Percentiles rank a stretch among this genome's conserved stretches.
phyloP scores from a whole-genome alignment of 306 rosid species.

The Acacia confusa region DNA sequence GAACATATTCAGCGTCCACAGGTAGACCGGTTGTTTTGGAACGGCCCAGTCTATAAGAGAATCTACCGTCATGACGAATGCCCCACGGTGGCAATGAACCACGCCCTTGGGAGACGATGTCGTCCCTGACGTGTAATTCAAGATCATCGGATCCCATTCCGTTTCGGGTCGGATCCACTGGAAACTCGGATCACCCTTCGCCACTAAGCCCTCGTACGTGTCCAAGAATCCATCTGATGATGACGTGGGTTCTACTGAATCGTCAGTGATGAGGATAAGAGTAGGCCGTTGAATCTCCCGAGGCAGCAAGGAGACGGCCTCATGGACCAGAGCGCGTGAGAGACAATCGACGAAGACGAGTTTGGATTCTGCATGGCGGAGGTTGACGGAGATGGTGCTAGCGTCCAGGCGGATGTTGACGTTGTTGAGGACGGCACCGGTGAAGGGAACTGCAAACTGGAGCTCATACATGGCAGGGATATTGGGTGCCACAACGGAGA shows the following conservation, averaged over 20 bases:
- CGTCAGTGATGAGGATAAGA: slow-evolving; percentile 49
- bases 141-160: slow-evolving; percentile 63
- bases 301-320: slow-evolving; percentile 46
- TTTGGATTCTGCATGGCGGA: slow-evolving; percentile 56
- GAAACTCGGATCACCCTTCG: slow-evolving; percentile 46
- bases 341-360: slow-evolving; percentile 57
- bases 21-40: slow-evolving; percentile 47
- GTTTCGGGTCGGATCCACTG: slow-evolving; percentile 41
- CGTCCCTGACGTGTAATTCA: slow-evolving; percentile 72
- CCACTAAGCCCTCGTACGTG: slow-evolving; percentile 42
- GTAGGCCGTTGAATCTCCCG: slow-evolving; percentile 24
- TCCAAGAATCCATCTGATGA: slow-evolving; percentile 3
- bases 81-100: slow-evolving; percentile 60
- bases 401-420: slow-evolving; percentile 76
- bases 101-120: slow-evolving; percentile 80
- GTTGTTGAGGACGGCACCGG: slow-evolving; percentile 63
- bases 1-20: slow-evolving; percentile 73
- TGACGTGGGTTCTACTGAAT: neutral
- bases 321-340: slow-evolving; percentile 33
- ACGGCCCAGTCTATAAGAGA: slow-evolving; percentile 49
- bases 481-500: slow-evolving; percentile 70
- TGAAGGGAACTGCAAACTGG: slow-evolving; percentile 75
- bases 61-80: slow-evolving; percentile 35
- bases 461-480: slow-evolving; percentile 80
- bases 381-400: slow-evolving; percentile 50